Base-by-base conservation (phyloP, 192 early-diverging fungal genomes). In the Entomortierella parvispora region DNA sequence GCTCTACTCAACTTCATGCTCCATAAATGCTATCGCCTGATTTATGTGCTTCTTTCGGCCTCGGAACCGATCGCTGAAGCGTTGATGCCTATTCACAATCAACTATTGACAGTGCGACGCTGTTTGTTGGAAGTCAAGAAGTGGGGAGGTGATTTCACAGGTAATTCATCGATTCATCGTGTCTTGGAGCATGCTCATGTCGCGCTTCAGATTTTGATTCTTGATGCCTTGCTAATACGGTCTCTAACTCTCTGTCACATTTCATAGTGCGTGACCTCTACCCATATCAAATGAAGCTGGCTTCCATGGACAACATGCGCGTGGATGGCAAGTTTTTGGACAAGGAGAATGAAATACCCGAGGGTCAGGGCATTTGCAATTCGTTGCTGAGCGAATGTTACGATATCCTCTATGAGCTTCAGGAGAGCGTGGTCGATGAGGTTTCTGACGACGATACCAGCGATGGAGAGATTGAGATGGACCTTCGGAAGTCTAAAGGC, bases 271-370 rank as follows among this genome's bases (percentile, higher is more conserved):
- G 87, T 32, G 92, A 95, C 48, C 66, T 96, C 51, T 91, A 94
- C 77, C 92, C 92, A 18, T 96, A 95, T 81, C 93, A 95, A 80
- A 90, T 97, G 88, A 94, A 94, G 65, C 82, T 97, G 43, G 85
- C 90, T 0, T 88, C 85, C 32, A 90, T 97, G 72, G 93, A 97
- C 52, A 90, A 90, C 54, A 61, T 92, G 82, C 87, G 93, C 49
- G 86, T 87, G 9, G 91, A 95, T 65, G 95, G 95, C 34, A 95
- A 94, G 74, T 97, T 95, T 67, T 82, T 92, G 44, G 92, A 91
- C 57, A 90, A 91, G 64, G 91, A 96, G 53, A 93, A 92, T 23
- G 78, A 86, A 37, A 83, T 94, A 12, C 95, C 95, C 20, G 87
- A 91, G 80, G 94, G 95, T 32, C 95, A 97, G 75, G 94, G 92